Percentiles rank a stretch among this genome's conserved stretches.
phyloP scores from a whole-genome alignment of 306 rosid genomes.

The Cucurbita pepo region DNA sequence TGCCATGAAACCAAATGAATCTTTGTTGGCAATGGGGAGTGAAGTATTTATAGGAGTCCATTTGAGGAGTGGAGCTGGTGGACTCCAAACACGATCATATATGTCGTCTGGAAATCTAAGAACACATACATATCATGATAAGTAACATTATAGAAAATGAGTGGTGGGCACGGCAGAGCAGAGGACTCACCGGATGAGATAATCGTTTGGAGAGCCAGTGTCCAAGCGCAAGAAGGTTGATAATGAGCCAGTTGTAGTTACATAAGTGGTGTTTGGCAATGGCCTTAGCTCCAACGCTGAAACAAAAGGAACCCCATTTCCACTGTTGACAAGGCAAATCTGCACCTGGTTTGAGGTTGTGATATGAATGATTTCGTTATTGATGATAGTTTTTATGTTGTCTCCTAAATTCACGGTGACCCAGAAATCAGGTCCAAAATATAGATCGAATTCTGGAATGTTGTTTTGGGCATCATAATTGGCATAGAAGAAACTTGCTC shows the following conservation, averaged over 20 bases:
- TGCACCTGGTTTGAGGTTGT: not conserved
- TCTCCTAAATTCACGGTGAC: not conserved
- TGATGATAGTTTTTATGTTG: not conserved
- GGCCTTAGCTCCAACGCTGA: constrained; percentile 12
- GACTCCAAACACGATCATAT: constrained; percentile 1
- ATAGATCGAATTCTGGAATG: constrained; percentile 3
- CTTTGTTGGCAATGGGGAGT: not conserved
- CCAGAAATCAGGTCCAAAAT: not conserved
- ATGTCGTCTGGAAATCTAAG: not conserved
- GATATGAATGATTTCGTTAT: constrained; percentile 10
- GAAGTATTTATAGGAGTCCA: not conserved
- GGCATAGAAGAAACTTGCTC: constrained; percentile 11
- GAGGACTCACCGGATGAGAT: not conserved
- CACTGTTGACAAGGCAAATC: constrained; percentile 8
- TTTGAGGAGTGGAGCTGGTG: not conserved
- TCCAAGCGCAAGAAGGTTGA: not conserved
- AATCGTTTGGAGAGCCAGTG: not conserved
- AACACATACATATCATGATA: not conserved
- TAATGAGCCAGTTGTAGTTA: not conserved
- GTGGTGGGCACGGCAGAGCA: no score
- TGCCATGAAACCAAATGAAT: not conserved
- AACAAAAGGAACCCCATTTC: not conserved
- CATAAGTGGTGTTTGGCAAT: not conserved
- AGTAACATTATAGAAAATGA: not conserved
- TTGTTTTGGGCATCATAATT: not conserved